phyloP scores from a whole-genome alignment of 768 basidiomycete genomes.

The Trametes coccinea region DNA sequence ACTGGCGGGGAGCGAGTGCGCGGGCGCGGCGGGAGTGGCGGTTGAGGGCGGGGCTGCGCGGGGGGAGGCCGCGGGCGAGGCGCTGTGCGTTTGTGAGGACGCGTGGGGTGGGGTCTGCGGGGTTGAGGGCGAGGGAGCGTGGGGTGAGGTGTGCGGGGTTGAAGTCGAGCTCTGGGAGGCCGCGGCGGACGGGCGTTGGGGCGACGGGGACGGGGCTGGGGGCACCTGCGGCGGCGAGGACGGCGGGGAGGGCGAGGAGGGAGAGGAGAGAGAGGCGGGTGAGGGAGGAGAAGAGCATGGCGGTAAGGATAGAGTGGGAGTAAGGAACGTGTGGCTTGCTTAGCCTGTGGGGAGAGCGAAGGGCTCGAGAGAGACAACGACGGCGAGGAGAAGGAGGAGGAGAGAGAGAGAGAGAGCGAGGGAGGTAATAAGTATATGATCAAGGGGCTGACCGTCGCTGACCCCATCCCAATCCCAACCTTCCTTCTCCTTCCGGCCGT shows the following conservation, averaged over 20 bases:
- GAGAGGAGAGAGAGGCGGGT: not conserved
- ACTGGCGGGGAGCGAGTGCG: slow-evolving; percentile 14
- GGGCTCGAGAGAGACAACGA: not conserved
- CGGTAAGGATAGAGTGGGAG: not conserved
- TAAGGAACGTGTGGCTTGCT: too few species aligned
- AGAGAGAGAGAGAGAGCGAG: too few species aligned
- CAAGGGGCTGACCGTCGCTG: too few species aligned
- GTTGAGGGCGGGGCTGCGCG: slow-evolving; percentile 18
- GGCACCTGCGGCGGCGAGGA: not conserved
- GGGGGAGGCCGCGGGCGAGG: slow-evolving; percentile 23
- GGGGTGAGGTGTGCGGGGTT: slow-evolving; percentile 19
- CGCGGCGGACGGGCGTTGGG: too few species aligned
- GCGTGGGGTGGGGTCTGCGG: not conserved
- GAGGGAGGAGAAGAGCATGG: not conserved
- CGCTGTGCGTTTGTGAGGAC: slow-evolving; percentile 25
- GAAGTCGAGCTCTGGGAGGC: not conserved
- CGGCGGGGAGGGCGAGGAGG: not conserved
- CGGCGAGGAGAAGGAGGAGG: too few species aligned
- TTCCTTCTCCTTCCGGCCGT: too few species aligned
- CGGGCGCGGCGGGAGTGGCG: not conserved
- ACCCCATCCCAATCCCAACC: too few species aligned
- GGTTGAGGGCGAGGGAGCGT: slow-evolving; percentile 7
- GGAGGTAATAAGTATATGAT: too few species aligned
- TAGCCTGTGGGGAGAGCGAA: not conserved
- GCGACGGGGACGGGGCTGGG: too few species aligned